Conservation (phyloP, 306 rosid species). For the Lithocarpus polystachyus region DNA sequence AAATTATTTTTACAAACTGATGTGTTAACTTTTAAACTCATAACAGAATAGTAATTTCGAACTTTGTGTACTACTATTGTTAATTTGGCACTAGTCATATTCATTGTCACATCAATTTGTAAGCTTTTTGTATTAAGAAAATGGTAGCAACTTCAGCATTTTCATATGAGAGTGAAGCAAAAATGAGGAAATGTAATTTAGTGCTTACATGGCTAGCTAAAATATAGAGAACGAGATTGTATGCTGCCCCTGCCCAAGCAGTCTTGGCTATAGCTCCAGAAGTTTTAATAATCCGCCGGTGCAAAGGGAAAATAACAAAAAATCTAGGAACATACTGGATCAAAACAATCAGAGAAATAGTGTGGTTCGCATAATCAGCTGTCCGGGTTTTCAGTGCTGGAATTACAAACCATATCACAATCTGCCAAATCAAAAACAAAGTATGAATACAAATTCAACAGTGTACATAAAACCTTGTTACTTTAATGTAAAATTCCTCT, state of each 20-base stretch:
- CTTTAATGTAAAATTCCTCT: no score
- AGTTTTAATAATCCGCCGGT: constrained; percentile 58
- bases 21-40: no score
- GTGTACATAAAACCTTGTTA: no score
- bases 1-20: no score
- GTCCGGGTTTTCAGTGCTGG: constrained; percentile 51
- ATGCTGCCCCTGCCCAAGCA: constrained; percentile 76
- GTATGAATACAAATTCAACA: background rate
- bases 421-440: constrained; percentile 37
- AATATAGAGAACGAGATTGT: constrained; percentile 73
- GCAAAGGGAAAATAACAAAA: constrained; percentile 72
- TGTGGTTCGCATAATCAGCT: constrained; percentile 67
- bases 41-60: no score
- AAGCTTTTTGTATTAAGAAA: no score
- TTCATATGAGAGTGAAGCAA: background rate
- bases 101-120: no score
- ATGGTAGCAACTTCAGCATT: no score
- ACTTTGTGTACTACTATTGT: no score
- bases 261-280: constrained; percentile 78
- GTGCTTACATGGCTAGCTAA: constrained; percentile 72
- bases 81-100: no score
- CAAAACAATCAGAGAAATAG: constrained; percentile 74
- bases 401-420: constrained; percentile 73
- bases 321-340: constrained; percentile 72
- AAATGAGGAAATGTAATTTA: background rate